A percentile compares a stretch with the other conserved stretches of the same genome.
Conservation (phyloP, 208 protist genomes). For the Trypanosoma avium region DNA sequence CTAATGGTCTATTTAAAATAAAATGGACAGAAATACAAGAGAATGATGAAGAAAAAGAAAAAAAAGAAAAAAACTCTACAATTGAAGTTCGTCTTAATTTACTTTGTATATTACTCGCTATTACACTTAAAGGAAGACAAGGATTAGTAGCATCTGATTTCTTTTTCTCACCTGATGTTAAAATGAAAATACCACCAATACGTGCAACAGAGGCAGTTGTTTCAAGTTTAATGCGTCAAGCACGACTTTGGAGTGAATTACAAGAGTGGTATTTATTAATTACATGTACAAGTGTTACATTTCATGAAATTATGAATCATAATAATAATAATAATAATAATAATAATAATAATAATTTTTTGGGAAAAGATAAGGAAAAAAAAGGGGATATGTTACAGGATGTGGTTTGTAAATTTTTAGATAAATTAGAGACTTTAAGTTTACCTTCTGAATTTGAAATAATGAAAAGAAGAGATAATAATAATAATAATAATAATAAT, state of each 20-base stretch:
- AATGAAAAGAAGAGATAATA: background rate
- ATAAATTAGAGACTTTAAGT: slow-evolving; percentile 20
- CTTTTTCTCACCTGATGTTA: background rate
- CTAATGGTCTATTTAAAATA: slow-evolving; percentile 13
- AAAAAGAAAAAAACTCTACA: too few species aligned
- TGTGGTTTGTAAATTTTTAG: slow-evolving; percentile 5
- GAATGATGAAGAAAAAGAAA: too few species aligned
- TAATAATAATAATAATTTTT: too few species aligned
- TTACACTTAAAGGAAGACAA: slow-evolving; percentile 11
- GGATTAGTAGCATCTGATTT: background rate
- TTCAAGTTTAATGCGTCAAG: slow-evolving; percentile 16
- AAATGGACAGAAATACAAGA: slow-evolving; percentile 20
- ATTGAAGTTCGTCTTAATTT: slow-evolving; percentile 14
- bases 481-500: background rate
- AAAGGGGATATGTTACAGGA: background rate
- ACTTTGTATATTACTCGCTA: slow-evolving; percentile 18
- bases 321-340: too few species aligned
- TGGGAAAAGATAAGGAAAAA: too few species aligned
- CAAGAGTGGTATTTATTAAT: slow-evolving; percentile 20
- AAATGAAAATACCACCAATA: slow-evolving; percentile 5
- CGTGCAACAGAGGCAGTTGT: slow-evolving; percentile 12
- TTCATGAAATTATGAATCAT: background rate
- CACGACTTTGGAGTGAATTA: slow-evolving; percentile 16
- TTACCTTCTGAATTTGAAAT: background rate
- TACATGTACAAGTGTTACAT: slow-evolving; percentile 6